Evolutionary conservation across 495 filamentous ascomycete genomes (phyloP).

Genomic region (Hypoxylon intermedium): DNA sequence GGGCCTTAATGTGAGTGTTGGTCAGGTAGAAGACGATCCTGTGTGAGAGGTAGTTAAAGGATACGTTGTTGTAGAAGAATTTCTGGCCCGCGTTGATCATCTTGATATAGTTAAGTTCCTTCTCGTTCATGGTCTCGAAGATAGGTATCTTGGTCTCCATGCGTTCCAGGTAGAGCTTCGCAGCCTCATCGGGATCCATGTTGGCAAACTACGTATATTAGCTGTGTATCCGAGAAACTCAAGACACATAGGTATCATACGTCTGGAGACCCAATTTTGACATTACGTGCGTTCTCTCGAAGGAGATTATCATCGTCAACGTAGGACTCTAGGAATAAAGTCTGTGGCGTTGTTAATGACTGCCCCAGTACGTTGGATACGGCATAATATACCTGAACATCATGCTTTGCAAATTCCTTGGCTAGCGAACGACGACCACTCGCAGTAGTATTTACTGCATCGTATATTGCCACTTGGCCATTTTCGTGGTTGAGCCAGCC

Average conservation of each 20-base stretch:
- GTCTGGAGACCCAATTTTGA: slow-evolving; percentile 99
- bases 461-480: slow-evolving; percentile 97
- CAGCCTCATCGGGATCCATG: slow-evolving; percentile 90
- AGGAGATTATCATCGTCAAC: slow-evolving; percentile 93
- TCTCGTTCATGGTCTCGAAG: slow-evolving; percentile 96
- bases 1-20: slow-evolving; percentile 94
- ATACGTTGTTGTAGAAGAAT: slow-evolving; percentile 91
- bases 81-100: slow-evolving; percentile 98
- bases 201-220: slow-evolving; percentile 71
- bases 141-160: slow-evolving; percentile 91
- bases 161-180: slow-evolving; percentile 85
- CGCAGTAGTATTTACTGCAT: slow-evolving; percentile 94
- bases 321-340: slow-evolving; percentile 93
- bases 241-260: slow-evolving; percentile 54
- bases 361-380: slow-evolving; percentile 1
- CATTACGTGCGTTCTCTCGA: slow-evolving; percentile 93
- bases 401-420: slow-evolving; percentile 95
- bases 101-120: slow-evolving; percentile 95
- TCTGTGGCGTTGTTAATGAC: slow-evolving; percentile 57
- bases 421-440: slow-evolving; percentile 84
- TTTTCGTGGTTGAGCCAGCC: slow-evolving; percentile 96
- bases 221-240: slow-evolving; percentile 10
- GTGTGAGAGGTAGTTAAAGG: slow-evolving; percentile 93
- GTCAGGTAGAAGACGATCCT: slow-evolving; percentile 97
- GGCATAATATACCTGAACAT: slow-evolving; percentile 75